Evolutionary conservation across 306 rosid species (phyloP), one percentile per base, ranked within the genome.

Genomic region (Macrotyloma uniflorum): DNA sequence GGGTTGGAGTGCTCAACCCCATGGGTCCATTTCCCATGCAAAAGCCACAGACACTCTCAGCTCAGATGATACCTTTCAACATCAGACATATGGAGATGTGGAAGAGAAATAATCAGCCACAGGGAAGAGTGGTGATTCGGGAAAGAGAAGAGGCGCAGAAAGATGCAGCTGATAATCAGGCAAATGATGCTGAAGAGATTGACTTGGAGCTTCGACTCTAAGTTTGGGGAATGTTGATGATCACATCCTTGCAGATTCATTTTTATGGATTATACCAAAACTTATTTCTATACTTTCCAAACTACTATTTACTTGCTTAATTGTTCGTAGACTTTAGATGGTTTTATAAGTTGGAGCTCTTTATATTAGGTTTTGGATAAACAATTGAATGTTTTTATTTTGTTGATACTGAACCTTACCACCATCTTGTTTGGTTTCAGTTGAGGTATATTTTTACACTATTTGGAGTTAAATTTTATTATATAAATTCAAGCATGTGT

Each of bases 181-280:
- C 32, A 26, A 1, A n/a, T 20, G 63, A 24, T 67, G 26, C 49
- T 12, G 13, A 47, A 6, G 30, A 59, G n/a, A 73, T 49, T 10
- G 16, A 76, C 14, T 61, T 76, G 61, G 57, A 73, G 5, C 85
- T 81, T 58, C 45, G 42, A 49, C 73, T 81, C 65, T 75, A 19
- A 50, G 28, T 19, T 35, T 23, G 50, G 10, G 0, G 11, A 0
- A 45, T 3, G 50, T 45, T 18, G 7, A 32, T 11, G n/a, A 51
- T 24, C 16, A 8, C 24, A 72, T 19, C 24, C 7, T 26, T 42
- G 22, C 23, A 5, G 33, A 4, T 57, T 23, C 36, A 20, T 49
- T 61, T 36, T n/a, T 1, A 5, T 45, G 40, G 3, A 20, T 66
- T 55, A 16, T 2, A 11, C 6, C 28, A 36, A 26, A 40, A 42